Base-by-base conservation (phyloP, 202 grass and related monocot species). In the Saccharum hybrid region DNA sequence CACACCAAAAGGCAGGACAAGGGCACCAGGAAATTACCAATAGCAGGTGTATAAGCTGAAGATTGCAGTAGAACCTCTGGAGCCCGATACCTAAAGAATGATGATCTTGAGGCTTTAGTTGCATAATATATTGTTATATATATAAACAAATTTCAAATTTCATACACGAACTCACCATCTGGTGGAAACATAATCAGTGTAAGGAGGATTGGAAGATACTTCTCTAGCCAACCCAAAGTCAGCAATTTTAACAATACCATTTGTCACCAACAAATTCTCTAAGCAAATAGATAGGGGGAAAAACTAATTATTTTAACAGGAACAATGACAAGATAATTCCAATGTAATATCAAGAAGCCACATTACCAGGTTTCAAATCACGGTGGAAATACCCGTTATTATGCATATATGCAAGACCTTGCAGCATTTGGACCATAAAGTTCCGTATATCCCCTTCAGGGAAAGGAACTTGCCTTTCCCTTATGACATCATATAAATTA, bases 161-260 rank as follows among this genome's bases (percentile, higher is more conserved):
- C 9, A 39, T 9, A 40, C 43, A 43, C 16, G n/a, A 57, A 84
- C 81, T 92, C 78, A 97, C 94, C 94, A 97, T 97, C 94, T 92
- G 56, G 94, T 97, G 65, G 94, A 97, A 81, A 97, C 94, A 89
- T 97, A 97, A 81, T 97, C 94, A 45, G 94, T 97, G 79, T 94
- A 97, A 51, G 94, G 94, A 92, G 92, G 90, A 43, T 68, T 87
- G 21, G 94, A 97, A 63, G 75, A 86, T 66, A 97, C 76, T 92
- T 97, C 94, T 86, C 94, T 94, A 84, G 94, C 94, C 84, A 97
- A 82, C n/a, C 94, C 94, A 69, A 97, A 94, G 83, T 97, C 94
- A n/a, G 94, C 94, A 91, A 97, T 92, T 89, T 97, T 97, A 48
- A 97, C 84, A 64, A 83, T 78, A 61, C 82, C 84, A 84, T 86